A percentile compares a stretch with the other conserved stretches of the same genome.
These are phyloP conservation scores for Hordeum vulgare DNA, from an alignment of 176 grass and related monocot genomes.

Conservation along the genomic window MorexV3_pseudomolecules_assembly NC_058522.1:498482281-498482780, in stretches of 20 bases:
- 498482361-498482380: neutral
- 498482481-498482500: conserved; percentile 62
- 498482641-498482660: neutral
- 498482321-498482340: neutral
- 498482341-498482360: neutral
- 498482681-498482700: neutral
- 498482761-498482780: neutral
- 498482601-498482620: neutral
- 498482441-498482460: conserved; percentile 95
- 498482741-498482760: neutral
- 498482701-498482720: neutral
- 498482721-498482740: neutral
- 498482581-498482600: neutral
- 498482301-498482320: neutral
- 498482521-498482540: conserved; percentile 38
- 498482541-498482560: conserved; percentile 1
- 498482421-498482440: conserved; percentile 65
- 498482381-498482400: neutral
- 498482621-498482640: neutral
- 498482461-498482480: conserved; percentile 69
- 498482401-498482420: neutral
- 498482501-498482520: conserved; percentile 53
- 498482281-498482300: neutral
- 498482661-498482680: too few relatives aligned
- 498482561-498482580: neutral